Evolutionary conservation across 106 monocot species (phyloP), one percentile per base, ranked within the genome.

Genomic region (Xerophyta viscosa): DNA sequence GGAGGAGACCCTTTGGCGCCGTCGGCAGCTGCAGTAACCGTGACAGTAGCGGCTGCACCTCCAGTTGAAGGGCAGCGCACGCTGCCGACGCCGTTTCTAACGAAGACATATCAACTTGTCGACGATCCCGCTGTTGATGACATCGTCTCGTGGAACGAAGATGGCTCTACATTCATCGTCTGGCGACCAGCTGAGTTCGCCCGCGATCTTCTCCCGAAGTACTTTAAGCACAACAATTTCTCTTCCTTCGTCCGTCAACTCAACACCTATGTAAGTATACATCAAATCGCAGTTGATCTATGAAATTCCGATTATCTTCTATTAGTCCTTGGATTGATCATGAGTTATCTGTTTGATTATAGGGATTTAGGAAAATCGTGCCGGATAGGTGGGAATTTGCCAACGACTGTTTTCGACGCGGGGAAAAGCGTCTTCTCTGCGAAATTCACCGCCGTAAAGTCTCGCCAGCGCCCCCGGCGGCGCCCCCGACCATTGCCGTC

Each of bases 321-420:
- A 33, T 33, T 11, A 11, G 33, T 33, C 11, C 33, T 33, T 66
- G 22, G 78, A 82, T 48, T 20, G 0, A 23, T 21, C 4, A 20
- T 20, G 17, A 9, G 2, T 48, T 2, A 3, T 48, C 4, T 19
- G 15, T 51, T 27, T 51, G 27, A 41, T 6, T 11, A 8, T 68
- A 87, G 87, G 87, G 87, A 13, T 87, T 87, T 49, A 48, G 78
- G 54, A 87, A 87, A 61, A 65, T 82, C 20, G 87, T 87, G 37
- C 82, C 87, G 28, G 87, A 87, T 51, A 58, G 87, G 46, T 87
- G 87, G 87, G 87, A 87, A 78, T 87, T 87, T 41, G 78, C 82
- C 18, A 87, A 87, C 53, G 82, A 82, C 52, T 75, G 70, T 67
- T 87, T 87, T 46, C 48, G 74, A 28, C 74, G 74, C 31, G 87